These are phyloP conservation scores for Phytophthora melonis DNA, from an alignment of 352 stramenopile species.

Conservation along the genomic window DNA sequence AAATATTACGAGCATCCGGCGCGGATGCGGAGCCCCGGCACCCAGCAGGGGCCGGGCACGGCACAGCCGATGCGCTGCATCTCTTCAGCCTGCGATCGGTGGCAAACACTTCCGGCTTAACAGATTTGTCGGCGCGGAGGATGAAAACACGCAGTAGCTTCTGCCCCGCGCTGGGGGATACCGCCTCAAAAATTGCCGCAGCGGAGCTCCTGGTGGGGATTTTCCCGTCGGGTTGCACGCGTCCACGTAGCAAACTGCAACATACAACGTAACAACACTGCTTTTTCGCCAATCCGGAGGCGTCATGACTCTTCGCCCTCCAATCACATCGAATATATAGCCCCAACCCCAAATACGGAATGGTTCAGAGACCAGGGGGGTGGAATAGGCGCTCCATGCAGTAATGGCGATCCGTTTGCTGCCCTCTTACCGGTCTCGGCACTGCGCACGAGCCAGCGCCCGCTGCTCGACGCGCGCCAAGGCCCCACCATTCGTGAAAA, in stretches of 20 bases:
- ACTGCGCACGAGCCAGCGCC: conserved; percentile 35
- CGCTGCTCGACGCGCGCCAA: neutral
- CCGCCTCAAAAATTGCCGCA: conserved; percentile 26
- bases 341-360: conserved; percentile 32
- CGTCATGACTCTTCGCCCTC: neutral
- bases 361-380: conserved; percentile 15
- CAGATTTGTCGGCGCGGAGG: conserved; percentile 11
- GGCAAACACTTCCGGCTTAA: conserved; percentile 22
- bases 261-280: conserved; percentile 13
- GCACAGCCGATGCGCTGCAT: conserved; percentile 7
- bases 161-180: neutral
- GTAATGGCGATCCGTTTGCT: conserved; percentile 21
- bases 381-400: conserved; percentile 33
- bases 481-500: conserved; percentile 42
- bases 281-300: conserved; percentile 9
- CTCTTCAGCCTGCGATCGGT: conserved; percentile 7
- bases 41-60: neutral
- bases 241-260: conserved; percentile 27
- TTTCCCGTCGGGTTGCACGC: conserved; percentile 28
- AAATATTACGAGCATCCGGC: conserved; percentile 21
- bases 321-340: neutral
- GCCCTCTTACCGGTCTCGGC: conserved; percentile 18
- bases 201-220: conserved; percentile 35
- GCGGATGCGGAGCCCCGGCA: neutral
- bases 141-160: neutral